These are phyloP conservation scores for Neurospora tetrasperma DNA, from an alignment of 495 filamentous ascomycete genomes.

Conservation along the genomic window DNA sequence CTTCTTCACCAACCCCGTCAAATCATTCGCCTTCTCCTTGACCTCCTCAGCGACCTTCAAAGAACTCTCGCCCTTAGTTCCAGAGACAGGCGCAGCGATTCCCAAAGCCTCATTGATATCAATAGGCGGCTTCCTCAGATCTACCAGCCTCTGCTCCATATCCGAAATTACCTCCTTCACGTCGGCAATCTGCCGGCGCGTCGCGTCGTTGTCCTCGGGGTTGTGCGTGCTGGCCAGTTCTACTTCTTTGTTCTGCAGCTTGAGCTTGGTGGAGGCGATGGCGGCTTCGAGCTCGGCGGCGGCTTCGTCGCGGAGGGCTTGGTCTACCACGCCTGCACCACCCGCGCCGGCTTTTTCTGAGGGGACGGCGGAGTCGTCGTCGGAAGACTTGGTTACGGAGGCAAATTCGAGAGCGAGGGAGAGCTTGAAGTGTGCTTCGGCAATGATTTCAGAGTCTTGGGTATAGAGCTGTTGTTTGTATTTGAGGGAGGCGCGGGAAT, in stretches of 20 bases:
- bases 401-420: conserved; percentile 93
- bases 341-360: conserved; percentile 23
- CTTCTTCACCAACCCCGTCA: conserved; percentile 76
- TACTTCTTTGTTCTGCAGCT: conserved; percentile 64
- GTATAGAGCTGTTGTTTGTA: conserved; percentile 70
- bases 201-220: conserved; percentile 47
- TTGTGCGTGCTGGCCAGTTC: conserved; percentile 43
- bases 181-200: conserved; percentile 60
- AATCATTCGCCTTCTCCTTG: conserved; percentile 69
- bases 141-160: conserved; percentile 63
- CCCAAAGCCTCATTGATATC: conserved; percentile 49
- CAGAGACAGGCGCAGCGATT: conserved; percentile 24
- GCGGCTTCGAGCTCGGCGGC: conserved; percentile 69
- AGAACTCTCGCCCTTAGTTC: conserved; percentile 31
- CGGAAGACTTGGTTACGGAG: conserved; percentile 55
- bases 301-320: conserved; percentile 63
- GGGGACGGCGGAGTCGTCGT: conserved; percentile 31
- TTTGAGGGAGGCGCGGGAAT: conserved; percentile 62
- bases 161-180: conserved; percentile 79
- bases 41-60: conserved; percentile 63
- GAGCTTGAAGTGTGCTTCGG: conserved; percentile 92
- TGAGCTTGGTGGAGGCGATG: conserved; percentile 65
- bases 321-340: conserved; percentile 42
- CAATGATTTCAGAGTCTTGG: conserved; percentile 67
- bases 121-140: conserved; percentile 62